Evolutionary conservation across 1,139 yeast species (phyloP), one percentile per base, ranked within the genome.

Genomic region (Nadsonia starkeyi-henricii): DNA sequence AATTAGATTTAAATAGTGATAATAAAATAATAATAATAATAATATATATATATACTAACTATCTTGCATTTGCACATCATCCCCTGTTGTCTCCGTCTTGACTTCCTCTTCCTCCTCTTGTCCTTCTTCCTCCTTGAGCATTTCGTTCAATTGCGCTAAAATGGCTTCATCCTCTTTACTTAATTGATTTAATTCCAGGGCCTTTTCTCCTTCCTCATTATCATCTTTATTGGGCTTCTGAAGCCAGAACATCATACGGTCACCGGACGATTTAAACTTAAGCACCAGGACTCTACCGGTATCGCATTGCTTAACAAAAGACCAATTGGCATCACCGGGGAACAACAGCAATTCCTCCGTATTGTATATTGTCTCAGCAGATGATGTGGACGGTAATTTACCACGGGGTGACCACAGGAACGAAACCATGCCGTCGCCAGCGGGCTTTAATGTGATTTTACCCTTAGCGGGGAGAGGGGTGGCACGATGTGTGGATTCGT

Each of bases 291-390:
- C 88, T 55, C 98, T 72, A 8, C 97, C 97, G 2, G 86, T 78
- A 46, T 71, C 75, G 62, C 95, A 83, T 23, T 89, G 78, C 48
- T 73, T 68, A 45, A 88, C 78, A 51, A 77, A 86, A 51, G 76
- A 75, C 80, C 94, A 85, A 45, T 81, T 77, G 43, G 89, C 94
- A 62, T 91, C 97, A 2, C 96, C 96, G 0, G 96, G 96, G 57
- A 89, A 81, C 49, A 91, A 75, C 56, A 88, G 74, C 55, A 86
- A 70, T 57, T 84, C 93, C 48, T 67, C 64, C 39, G 53, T 48
- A 51, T 82, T 84, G 43, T 72, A 70, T 19, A 53, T 55, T 12
- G 60, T 48, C 9, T 51, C 51, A 18, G 52, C 50, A 44, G 43
- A 45, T 41, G 46, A 47, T 48, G 13, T 49, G 36, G 46, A 54